Conservation (phyloP, 176 grass and related monocot genomes). For the Cenchrus fungigraminus region DNA sequence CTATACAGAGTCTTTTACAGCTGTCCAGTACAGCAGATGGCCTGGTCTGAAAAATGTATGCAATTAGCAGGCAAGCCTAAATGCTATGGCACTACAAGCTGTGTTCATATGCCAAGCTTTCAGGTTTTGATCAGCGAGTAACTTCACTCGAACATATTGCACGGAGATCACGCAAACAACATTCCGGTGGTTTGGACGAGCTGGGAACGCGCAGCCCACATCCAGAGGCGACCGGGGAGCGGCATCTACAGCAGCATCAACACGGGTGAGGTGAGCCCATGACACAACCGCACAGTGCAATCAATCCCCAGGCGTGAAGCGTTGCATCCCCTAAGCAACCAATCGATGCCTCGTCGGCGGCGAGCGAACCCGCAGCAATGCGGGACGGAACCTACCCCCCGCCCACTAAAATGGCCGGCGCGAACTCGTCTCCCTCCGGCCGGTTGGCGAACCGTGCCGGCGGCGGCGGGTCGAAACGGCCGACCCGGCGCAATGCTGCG, state of each 20-base stretch:
- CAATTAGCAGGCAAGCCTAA: background rate
- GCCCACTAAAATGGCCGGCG: background rate
- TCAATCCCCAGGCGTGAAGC: too few relatives aligned
- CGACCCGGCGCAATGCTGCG: background rate
- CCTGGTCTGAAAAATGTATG: background rate
- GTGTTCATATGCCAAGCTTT: background rate
- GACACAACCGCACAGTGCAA: too few relatives aligned
- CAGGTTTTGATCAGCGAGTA: background rate
- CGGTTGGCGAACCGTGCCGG: background rate
- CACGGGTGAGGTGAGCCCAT: too few relatives aligned
- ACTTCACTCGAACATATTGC: background rate
- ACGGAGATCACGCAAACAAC: background rate
- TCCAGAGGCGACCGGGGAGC: background rate
- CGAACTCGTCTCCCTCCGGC: background rate
- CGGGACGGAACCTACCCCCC: background rate
- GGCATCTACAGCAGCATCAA: too few relatives aligned
- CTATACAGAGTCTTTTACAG: background rate
- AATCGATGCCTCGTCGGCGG: too few relatives aligned
- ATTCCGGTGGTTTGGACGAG: background rate
- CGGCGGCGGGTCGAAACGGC: too few relatives aligned
- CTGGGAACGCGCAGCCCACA: background rate
- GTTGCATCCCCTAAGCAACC: too few relatives aligned
- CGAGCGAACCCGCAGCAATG: too few relatives aligned
- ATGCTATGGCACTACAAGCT: background rate
- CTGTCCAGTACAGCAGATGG: background rate